Conservation (phyloP, 768 basidiomycete species). For the Arthromyces matolae region DNA sequence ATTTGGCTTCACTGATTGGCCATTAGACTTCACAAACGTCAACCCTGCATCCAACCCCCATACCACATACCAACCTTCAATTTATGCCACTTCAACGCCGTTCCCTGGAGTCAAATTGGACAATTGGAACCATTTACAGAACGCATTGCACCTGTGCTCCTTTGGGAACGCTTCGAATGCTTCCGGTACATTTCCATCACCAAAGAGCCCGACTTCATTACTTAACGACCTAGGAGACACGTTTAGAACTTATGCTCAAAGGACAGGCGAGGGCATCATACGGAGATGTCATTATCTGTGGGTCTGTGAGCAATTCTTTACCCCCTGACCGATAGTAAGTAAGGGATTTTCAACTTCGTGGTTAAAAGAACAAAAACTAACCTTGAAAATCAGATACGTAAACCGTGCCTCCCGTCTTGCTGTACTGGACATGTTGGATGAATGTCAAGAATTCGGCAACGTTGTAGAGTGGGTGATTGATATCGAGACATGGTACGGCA, state of each 20-base stretch:
- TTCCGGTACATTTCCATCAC: slow-evolving; percentile 1
- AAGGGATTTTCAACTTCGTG: too few species aligned
- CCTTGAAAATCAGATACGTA: slow-evolving; percentile 19
- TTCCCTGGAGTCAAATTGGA: neutral
- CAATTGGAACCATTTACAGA: neutral
- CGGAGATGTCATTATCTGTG: slow-evolving; percentile 16
- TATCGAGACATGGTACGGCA: slow-evolving; percentile 1
- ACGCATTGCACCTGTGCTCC: slow-evolving; percentile 1
- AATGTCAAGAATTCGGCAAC: slow-evolving; percentile 7
- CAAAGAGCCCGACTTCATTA: neutral
- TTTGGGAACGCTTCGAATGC: neutral
- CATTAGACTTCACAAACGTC: neutral
- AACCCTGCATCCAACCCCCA: too few species aligned
- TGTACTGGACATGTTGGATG: slow-evolving; percentile 18
- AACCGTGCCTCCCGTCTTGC: slow-evolving; percentile 5
- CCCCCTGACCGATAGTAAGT: slow-evolving; percentile 4
- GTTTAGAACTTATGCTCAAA: neutral
- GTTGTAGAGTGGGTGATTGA: neutral
- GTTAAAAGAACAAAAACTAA: neutral
- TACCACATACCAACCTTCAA: neutral
- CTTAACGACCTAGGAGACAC: neutral
- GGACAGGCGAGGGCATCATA: neutral
- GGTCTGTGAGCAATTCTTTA: slow-evolving; percentile 15
- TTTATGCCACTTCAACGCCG: neutral
- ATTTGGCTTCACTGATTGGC: neutral